Base-by-base conservation (phyloP, 2,329 filamentous ascomycete genomes). In the Talaromyces marneffei region DNA sequence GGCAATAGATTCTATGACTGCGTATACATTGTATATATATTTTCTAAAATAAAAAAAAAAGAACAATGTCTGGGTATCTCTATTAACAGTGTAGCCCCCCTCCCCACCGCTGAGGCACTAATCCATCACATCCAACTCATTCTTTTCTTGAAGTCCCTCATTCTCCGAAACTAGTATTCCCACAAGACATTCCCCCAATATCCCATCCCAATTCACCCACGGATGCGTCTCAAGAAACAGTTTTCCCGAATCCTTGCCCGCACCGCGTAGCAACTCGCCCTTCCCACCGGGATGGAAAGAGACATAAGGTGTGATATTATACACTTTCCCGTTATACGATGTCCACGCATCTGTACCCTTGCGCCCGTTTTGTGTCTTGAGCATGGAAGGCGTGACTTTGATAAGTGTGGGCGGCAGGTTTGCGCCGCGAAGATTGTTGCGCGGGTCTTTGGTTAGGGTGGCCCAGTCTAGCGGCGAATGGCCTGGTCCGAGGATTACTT, bases 391-490 rank as follows among this genome's bases (percentile, higher is more conserved):
- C 5, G 92, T 90, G 37, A 99, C 91, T 50, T 89, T 86, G 77
- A 80, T 85, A 81, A 62, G 83, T 68, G 63, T 89, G 66, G 77
- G 70, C 0, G 86, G 76, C 12, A 78, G 66, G 55, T 75, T 72
- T 57, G 70, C 71, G 40, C 85, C 85, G n/a, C 89, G 87, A 27
- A 92, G 84, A 65, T 91, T 87, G 31, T 84, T 80, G 31, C 77
- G 78, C 10, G 87, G 86, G 53, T 81, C 77, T 20, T 82, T 80
- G 1, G 85, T 84, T 1, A 96, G 83, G 5, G 88, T 86, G 12
- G 94, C 94, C 94, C 94, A 99, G 82, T 99, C 94, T 12, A 99
- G 86, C 0, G 94, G 93, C 2, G 91, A 96, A 79, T 93, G 92
- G 33, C 94, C 93, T 0, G 94, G 94, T n/a, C 87, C 84, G 4